Percentiles rank a stretch among this genome's conserved stretches.
These are phyloP conservation scores for Claviceps digitariae DNA, from an alignment of 2,329 filamentous ascomycete species.

Conservation along the genomic window DNA sequence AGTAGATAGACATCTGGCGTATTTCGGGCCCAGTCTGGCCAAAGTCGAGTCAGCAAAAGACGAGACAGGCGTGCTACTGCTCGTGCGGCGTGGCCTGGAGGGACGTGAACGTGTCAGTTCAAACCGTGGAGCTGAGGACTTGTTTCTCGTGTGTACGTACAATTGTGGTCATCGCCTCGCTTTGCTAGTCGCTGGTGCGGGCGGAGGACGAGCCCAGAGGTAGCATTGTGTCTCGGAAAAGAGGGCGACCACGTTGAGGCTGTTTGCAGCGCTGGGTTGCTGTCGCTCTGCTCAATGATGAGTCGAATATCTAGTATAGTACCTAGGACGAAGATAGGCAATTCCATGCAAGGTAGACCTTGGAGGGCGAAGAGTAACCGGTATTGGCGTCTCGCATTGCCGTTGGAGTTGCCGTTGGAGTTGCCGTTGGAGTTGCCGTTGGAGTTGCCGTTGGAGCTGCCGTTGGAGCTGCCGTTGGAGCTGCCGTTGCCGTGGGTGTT, in stretches of 20 bases:
- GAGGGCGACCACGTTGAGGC: neutral
- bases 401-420: neutral
- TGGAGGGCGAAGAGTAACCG: neutral
- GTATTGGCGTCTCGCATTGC: neutral
- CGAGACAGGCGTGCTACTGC: slow-evolving; percentile 2
- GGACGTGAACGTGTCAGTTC: neutral
- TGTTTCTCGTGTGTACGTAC: neutral
- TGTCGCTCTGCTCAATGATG: neutral
- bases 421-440: no score
- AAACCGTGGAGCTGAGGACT: neutral
- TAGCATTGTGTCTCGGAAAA: neutral
- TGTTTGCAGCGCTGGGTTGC: neutral
- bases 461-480: neutral
- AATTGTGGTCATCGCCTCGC: neutral
- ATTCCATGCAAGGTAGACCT: neutral
- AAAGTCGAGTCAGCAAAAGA: slow-evolving; percentile 3
- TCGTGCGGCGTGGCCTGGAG: neutral
- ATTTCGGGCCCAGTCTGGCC: neutral
- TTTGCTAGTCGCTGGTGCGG: neutral
- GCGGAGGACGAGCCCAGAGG: neutral
- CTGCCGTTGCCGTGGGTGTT: neutral
- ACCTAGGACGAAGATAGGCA: neutral
- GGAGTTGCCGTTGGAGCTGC: no score
- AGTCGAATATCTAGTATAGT: neutral
- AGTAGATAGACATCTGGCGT: neutral